Evolutionary conservation across 257 asterid genomes (phyloP).

Genomic region (Solanum phureja): DNA sequence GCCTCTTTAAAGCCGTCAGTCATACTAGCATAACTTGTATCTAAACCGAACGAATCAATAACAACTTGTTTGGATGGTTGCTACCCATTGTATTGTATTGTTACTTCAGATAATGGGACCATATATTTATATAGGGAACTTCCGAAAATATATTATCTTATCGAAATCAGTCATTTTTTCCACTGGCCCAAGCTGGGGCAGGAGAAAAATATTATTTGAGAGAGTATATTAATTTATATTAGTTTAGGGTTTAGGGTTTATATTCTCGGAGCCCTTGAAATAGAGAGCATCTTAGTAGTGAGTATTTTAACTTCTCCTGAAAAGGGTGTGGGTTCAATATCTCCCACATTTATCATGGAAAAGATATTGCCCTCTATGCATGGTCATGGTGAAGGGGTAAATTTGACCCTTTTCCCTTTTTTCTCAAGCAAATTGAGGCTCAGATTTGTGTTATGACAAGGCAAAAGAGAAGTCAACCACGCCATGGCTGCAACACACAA

Average conservation of each 20-base stretch:
- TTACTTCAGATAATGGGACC: not conserved
- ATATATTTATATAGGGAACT: not conserved
- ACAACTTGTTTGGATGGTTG: not conserved
- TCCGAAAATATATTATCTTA: too few relatives aligned
- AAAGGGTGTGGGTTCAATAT: not conserved
- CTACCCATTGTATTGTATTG: not conserved
- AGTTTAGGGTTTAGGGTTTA: too few relatives aligned
- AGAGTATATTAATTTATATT: too few relatives aligned
- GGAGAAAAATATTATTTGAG: not conserved
- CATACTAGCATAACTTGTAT: not conserved
- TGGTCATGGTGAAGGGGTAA: not conserved
- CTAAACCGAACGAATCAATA: not conserved
- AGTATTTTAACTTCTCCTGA: not conserved
- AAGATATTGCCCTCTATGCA: not conserved
- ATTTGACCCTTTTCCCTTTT: not conserved
- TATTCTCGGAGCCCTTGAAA: not conserved
- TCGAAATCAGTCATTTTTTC: not conserved
- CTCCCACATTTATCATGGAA: not conserved
- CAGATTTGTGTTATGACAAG: not conserved
- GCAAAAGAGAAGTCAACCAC: not conserved
- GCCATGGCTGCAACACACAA: slow-evolving; percentile 5
- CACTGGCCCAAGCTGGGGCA: not conserved
- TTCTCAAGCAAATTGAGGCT: not conserved
- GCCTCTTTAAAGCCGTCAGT: not conserved
- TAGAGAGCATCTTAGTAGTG: not conserved